Evolutionary conservation across 1,284 basidiomycete genomes (phyloP).

Genomic region (Wolfiporia cocos): DNA sequence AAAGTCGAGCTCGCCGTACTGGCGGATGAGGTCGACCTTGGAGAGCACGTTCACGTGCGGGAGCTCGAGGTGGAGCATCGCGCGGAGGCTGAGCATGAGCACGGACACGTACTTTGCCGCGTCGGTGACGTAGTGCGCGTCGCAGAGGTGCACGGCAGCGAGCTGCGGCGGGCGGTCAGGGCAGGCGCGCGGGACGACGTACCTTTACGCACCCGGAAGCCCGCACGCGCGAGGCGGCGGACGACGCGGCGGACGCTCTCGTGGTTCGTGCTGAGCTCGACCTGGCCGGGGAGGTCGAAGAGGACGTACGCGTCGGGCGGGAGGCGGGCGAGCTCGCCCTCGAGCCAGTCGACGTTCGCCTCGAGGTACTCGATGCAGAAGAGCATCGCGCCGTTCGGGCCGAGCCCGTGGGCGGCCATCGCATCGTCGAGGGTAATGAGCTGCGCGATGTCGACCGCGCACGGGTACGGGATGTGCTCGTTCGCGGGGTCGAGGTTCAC

Average conservation of each 20-base stretch:
- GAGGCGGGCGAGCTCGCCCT: slow-evolving; percentile 63
- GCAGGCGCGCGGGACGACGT: slow-evolving; percentile 10
- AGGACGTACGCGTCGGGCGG: slow-evolving; percentile 79
- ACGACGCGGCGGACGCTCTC: slow-evolving; percentile 80
- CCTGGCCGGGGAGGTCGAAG: slow-evolving; percentile 97
- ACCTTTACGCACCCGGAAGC: slow-evolving; percentile 71
- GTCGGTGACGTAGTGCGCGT: slow-evolving; percentile 96
- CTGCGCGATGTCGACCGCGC: slow-evolving; percentile 79
- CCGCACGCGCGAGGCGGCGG: slow-evolving; percentile 64
- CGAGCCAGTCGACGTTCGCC: slow-evolving; percentile 93
- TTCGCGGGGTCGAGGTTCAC: slow-evolving; percentile 98
- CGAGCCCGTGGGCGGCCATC: slow-evolving; percentile 83
- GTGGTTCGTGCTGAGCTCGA: slow-evolving; percentile 96
- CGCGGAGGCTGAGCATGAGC: slow-evolving; percentile 85
- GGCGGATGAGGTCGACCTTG: slow-evolving; percentile 87
- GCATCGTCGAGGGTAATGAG: slow-evolving; percentile 88
- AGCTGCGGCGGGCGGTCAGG: slow-evolving; percentile 48
- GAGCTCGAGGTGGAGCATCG: slow-evolving; percentile 97
- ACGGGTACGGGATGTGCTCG: slow-evolving; percentile 85
- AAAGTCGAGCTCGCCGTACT: slow-evolving; percentile 91
- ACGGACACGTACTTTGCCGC: slow-evolving; percentile 94
- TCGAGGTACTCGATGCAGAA: slow-evolving; percentile 99
- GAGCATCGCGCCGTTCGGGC: slow-evolving; percentile 96
- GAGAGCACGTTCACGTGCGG: slow-evolving; percentile 97
- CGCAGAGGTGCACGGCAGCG: slow-evolving; percentile 92